Percentiles rank a stretch among this genome's conserved stretches.
Evolutionary conservation across 306 rosid genomes (phyloP).

Genomic region (Mimosa bimucronata): DNA sequence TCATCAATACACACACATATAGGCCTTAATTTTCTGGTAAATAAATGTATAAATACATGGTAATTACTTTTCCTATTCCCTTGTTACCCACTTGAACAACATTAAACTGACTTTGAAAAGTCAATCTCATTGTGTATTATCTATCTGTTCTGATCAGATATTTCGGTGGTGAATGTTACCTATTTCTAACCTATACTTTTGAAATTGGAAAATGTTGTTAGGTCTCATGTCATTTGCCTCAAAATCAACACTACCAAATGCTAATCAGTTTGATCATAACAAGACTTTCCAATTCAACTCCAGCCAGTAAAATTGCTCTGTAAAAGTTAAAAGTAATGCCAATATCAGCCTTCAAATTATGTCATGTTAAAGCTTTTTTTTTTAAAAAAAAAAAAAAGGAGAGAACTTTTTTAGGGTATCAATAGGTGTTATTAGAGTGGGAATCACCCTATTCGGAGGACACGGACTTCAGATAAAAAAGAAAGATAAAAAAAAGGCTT

Average conservation of each 20-base stretch:
- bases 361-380: slow-evolving; percentile 29
- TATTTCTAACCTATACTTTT: background rate
- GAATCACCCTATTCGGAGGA: slow-evolving; percentile 43
- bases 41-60: background rate
- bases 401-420: slow-evolving; percentile 28
- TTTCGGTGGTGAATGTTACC: background rate
- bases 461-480: slow-evolving; percentile 39
- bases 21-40: background rate
- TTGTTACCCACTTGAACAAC: background rate
- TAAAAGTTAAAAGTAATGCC: background rate
- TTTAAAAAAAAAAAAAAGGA: no score
- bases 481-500: background rate
- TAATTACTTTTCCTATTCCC: background rate
- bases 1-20: background rate
- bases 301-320: background rate
- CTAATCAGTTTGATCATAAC: background rate
- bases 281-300: background rate
- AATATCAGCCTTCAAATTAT: slow-evolving; percentile 33
- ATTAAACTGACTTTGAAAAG: background rate
- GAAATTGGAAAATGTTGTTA: background rate
- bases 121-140: background rate
- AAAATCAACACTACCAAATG: background rate
- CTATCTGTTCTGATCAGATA: background rate
- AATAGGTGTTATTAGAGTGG: slow-evolving; percentile 19
- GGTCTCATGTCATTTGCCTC: background rate